These are phyloP conservation scores for Simplicillium sp. DNA, from an alignment of 2,329 filamentous ascomycete genomes.

Conservation along the genomic window DNA sequence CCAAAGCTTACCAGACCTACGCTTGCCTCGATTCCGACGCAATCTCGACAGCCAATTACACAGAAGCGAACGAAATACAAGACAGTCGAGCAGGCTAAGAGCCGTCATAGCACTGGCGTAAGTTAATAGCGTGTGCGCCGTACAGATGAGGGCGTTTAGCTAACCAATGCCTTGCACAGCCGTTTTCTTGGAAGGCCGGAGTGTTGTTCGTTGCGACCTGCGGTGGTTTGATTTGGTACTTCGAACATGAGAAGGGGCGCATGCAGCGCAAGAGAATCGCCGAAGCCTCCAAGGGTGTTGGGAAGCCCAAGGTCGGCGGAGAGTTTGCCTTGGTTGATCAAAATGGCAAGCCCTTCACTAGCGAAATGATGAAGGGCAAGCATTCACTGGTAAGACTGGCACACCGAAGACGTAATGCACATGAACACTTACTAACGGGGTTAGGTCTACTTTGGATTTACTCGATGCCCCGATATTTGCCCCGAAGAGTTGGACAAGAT, in stretches of 20 bases:
- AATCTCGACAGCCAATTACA: slow-evolving; percentile 22
- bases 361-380: slow-evolving; percentile 75
- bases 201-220: slow-evolving; percentile 75
- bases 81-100: slow-evolving; percentile 51
- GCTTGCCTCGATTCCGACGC: slow-evolving; percentile 18
- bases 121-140: slow-evolving; percentile 10
- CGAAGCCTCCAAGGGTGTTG: slow-evolving; percentile 87
- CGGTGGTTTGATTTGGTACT: slow-evolving; percentile 74
- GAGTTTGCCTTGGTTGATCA: slow-evolving; percentile 76
- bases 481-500: slow-evolving; percentile 99
- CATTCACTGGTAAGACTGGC: slow-evolving; percentile 58
- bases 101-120: slow-evolving; percentile 47
- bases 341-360: slow-evolving; percentile 67
- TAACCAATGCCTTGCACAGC: slow-evolving; percentile 35
- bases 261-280: slow-evolving; percentile 84
- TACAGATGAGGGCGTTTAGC: slow-evolving; percentile 1
- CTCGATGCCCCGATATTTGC: slow-evolving; percentile 96
- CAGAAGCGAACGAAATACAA: slow-evolving; percentile 34
- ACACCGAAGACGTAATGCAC: not conserved
- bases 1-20: slow-evolving; percentile 25
- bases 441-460: slow-evolving; percentile 96
- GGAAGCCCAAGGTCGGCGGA: slow-evolving; percentile 86
- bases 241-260: slow-evolving; percentile 84
- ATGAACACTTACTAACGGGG: not conserved
- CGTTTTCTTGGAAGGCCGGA: slow-evolving; percentile 90